phyloP scores from a whole-genome alignment of 345 rosid genomes.

The Citrus inodora region DNA sequence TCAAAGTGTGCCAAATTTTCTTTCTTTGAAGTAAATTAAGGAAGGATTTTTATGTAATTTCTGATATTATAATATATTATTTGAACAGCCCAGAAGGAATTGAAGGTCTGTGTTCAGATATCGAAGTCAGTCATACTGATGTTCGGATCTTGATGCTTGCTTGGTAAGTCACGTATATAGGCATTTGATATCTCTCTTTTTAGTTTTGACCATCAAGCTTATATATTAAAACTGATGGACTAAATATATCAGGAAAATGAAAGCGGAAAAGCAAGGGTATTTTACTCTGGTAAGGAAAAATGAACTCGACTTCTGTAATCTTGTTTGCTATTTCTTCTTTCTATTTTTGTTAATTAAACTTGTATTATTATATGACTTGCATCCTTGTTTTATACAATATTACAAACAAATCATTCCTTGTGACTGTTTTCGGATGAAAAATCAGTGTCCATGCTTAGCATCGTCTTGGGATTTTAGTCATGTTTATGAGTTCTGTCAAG shows the following conservation, averaged over 20 bases:
- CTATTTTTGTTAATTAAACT: neutral
- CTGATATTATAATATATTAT: conserved; percentile 11
- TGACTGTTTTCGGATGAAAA: neutral
- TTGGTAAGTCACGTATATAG: conserved; percentile 50
- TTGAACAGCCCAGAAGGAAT: conserved; percentile 93
- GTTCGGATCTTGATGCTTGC: conserved; percentile 97
- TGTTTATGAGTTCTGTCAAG: neutral
- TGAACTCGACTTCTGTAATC: neutral
- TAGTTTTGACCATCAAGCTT: conserved; percentile 2
- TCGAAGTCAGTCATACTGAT: conserved; percentile 89
- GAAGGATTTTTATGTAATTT: conserved; percentile 11
- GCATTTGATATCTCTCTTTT: neutral
- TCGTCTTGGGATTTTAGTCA: neutral
- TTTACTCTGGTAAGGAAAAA: conserved; percentile 69
- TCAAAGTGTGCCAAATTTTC: neutral
- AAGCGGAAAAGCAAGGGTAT: conserved; percentile 94
- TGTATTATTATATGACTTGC: neutral
- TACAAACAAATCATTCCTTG: neutral
- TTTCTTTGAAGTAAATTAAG: neutral
- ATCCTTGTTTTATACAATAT: neutral
- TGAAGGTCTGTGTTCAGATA: conserved; percentile 76
- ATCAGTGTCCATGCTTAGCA: neutral
- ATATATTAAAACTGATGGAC: conserved; percentile 11
- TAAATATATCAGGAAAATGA: conserved; percentile 74
- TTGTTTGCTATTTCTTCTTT: neutral